Evolutionary conservation across 768 basidiomycete genomes (phyloP).

Genomic region (Hemileccinum rubropunctum): DNA sequence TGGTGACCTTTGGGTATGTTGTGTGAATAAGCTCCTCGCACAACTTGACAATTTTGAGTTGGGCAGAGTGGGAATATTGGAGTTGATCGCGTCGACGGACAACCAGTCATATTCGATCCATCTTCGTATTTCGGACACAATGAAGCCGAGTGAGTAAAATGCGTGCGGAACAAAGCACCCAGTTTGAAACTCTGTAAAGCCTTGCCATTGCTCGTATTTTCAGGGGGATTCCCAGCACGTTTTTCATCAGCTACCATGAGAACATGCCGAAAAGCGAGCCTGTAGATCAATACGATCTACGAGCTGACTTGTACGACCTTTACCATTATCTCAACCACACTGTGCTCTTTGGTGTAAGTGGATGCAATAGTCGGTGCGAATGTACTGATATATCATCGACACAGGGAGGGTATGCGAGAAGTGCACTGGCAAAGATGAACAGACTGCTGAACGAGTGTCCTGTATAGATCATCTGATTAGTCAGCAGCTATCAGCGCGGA

Average conservation of each 20-base stretch:
- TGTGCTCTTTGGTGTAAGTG: slow-evolving; percentile 69
- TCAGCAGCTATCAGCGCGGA: slow-evolving; percentile 10
- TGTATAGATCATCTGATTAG: slow-evolving; percentile 14
- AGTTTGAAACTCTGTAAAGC: slow-evolving; percentile 35
- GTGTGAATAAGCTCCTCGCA: neutral
- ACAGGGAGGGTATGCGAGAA: slow-evolving; percentile 50
- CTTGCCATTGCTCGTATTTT: slow-evolving; percentile 79
- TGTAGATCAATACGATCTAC: slow-evolving; percentile 57
- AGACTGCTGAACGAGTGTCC: slow-evolving; percentile 38
- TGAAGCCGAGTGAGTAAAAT: slow-evolving; percentile 66
- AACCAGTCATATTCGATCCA: slow-evolving; percentile 75
- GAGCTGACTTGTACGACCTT: slow-evolving; percentile 69
- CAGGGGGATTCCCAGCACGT: slow-evolving; percentile 64
- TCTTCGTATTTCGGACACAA: slow-evolving; percentile 79
- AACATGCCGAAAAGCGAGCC: slow-evolving; percentile 64
- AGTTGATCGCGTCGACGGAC: slow-evolving; percentile 46
- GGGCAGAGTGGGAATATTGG: slow-evolving; percentile 73
- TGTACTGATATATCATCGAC: neutral
- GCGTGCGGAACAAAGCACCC: neutral
- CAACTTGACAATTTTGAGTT: slow-evolving; percentile 2
- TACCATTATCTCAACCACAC: slow-evolving; percentile 86
- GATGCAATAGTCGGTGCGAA: neutral
- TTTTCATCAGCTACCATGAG: slow-evolving; percentile 65
- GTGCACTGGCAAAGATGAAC: slow-evolving; percentile 49
- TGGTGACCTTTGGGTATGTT: slow-evolving; percentile 75